Conservation (phyloP, 1,139 yeast genomes). For the Candida pseudocylindracea region DNA sequence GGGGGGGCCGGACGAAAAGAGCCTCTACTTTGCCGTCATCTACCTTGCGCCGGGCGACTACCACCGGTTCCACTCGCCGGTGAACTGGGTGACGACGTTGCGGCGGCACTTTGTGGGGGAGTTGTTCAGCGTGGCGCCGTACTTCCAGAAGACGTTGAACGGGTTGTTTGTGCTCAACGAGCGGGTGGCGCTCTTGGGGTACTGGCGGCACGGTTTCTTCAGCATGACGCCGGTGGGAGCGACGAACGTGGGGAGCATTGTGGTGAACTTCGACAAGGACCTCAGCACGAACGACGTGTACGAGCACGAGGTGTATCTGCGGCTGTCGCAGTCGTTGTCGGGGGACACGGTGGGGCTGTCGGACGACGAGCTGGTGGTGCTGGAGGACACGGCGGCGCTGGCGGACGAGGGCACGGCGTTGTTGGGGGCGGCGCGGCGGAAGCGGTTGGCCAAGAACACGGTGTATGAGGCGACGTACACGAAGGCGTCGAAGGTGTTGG, state of each 20-base stretch:
- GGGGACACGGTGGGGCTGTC: no score
- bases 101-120: constrained; percentile 96
- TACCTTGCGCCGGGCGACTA: constrained; percentile 97
- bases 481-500: constrained; percentile 55
- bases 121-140: constrained; percentile 89
- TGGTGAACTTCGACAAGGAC: constrained; percentile 80
- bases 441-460: constrained; percentile 41
- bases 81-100: constrained; percentile 84
- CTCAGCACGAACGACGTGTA: constrained; percentile 61
- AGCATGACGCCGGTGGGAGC: constrained; percentile 99
- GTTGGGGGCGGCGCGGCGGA: constrained; percentile 6
- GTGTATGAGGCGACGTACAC: constrained; percentile 90
- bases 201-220: constrained; percentile 94
- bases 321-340: background rate
- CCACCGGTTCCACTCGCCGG: constrained; percentile 92
- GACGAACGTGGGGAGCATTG: constrained; percentile 91
- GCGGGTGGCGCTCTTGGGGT: constrained; percentile 84
- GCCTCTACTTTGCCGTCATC: constrained; percentile 72
- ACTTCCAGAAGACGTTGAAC: constrained; percentile 69
- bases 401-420: constrained; percentile 13
- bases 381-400: no score
- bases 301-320: constrained; percentile 26
- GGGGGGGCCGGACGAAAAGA: constrained; percentile 8
- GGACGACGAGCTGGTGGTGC: no score
- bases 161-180: constrained; percentile 85